Evolutionary conservation across 768 basidiomycete genomes (phyloP).

Genomic region (Russula brevipes): DNA sequence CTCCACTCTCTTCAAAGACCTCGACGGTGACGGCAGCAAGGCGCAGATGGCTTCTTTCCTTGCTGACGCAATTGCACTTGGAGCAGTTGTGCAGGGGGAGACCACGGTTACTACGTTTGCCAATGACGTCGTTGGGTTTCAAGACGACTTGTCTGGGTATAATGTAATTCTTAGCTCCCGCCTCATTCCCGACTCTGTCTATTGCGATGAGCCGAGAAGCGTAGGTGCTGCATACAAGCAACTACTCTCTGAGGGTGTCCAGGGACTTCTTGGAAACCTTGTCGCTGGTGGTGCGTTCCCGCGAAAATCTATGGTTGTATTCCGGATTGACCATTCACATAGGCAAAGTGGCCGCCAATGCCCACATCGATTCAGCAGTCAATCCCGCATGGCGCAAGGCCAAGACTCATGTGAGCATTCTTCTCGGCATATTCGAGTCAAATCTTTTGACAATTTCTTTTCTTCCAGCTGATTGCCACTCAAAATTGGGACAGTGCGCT

Average conservation of each 20-base stretch:
- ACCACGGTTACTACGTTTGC: slow-evolving; percentile 6
- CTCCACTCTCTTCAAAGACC: slow-evolving; percentile 25
- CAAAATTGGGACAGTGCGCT: neutral
- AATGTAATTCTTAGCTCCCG: slow-evolving; percentile 21
- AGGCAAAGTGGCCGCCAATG: slow-evolving; percentile 36
- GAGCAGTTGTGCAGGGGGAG: slow-evolving; percentile 21
- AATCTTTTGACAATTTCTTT: neutral
- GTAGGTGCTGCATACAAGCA: slow-evolving; percentile 17
- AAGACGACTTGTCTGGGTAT: slow-evolving; percentile 16
- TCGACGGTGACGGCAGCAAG: slow-evolving; percentile 22
- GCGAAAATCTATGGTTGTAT: too few relatives aligned
- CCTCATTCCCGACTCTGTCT: slow-evolving; percentile 14
- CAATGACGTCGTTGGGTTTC: slow-evolving; percentile 8
- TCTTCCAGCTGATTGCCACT: slow-evolving; percentile 1
- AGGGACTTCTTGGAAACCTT: slow-evolving; percentile 1
- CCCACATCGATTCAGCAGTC: slow-evolving; percentile 32
- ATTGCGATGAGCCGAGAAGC: neutral
- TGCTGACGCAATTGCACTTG: slow-evolving; percentile 16
- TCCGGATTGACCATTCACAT: neutral
- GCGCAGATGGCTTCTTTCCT: slow-evolving; percentile 18
- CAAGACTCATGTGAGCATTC: slow-evolving; percentile 34
- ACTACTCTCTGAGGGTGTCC: slow-evolving; percentile 14
- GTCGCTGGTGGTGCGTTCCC: slow-evolving; percentile 11
- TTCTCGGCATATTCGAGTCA: neutral
- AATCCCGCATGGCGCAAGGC: slow-evolving; percentile 37